Percentiles rank a stretch among this genome's conserved stretches.
phyloP scores from a whole-genome alignment of 306 rosid genomes.

The Leucaena leucocephala region DNA sequence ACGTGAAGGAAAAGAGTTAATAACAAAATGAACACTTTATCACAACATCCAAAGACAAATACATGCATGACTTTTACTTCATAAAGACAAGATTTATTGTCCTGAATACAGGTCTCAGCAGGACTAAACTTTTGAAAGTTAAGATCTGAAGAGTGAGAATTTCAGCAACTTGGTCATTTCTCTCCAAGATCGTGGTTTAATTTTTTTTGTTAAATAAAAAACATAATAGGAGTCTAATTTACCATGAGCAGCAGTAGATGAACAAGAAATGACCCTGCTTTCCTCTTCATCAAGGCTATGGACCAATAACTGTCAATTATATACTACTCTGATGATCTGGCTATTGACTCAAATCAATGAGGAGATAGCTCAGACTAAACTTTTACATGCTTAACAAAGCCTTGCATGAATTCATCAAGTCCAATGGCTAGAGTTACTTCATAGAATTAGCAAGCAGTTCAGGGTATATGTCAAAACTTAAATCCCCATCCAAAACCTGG shows the following conservation, averaged over 20 bases:
- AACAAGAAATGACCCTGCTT: conserved; percentile 1
- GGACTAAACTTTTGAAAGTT: not conserved
- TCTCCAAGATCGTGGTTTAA: not conserved
- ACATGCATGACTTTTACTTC: not conserved
- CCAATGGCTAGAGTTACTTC: not conserved
- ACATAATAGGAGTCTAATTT: not conserved
- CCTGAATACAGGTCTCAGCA: not conserved
- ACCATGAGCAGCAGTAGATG: not conserved
- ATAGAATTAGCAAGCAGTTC: not conserved
- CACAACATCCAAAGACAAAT: not conserved
- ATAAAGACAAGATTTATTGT: conserved; percentile 4
- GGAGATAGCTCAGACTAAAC: not conserved
- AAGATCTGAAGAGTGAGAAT: not conserved
- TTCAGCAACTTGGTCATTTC: not conserved
- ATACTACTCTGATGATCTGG: not conserved
- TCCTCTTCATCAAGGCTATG: not conserved
- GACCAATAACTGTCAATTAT: not conserved
- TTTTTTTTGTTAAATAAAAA: not conserved
- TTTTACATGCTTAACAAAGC: not conserved
- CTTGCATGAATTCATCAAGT: not conserved
- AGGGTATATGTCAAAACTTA: not conserved
- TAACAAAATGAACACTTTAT: not conserved
- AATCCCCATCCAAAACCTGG: not conserved
- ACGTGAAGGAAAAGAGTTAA: not conserved
- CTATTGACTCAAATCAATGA: not conserved